phyloP scores from a whole-genome alignment of 768 basidiomycete genomes.

The Dacryopinax primogenitus region DNA sequence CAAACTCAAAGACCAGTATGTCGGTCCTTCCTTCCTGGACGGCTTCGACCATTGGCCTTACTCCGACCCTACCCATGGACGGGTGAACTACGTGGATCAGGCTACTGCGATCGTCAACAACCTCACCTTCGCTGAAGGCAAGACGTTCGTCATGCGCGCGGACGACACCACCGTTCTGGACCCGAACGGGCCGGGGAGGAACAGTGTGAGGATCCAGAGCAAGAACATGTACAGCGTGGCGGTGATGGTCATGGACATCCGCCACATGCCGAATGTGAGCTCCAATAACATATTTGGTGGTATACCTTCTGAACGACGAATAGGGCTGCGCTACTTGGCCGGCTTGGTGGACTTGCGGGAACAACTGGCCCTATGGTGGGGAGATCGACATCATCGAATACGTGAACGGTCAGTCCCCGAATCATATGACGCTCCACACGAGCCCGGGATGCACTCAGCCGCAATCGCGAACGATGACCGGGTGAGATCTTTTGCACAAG shows the following conservation, averaged over 20 bases:
- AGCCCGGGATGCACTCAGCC: conserved; percentile 37
- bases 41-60: conserved; percentile 39
- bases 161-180: conserved; percentile 33
- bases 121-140: conserved; percentile 28
- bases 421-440: conserved; percentile 46
- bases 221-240: conserved; percentile 30
- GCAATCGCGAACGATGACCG: conserved; percentile 32
- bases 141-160: conserved; percentile 46
- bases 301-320: neutral
- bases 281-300: neutral
- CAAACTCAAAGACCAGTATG: conserved; percentile 22
- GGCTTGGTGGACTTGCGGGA: conserved; percentile 48
- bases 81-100: conserved; percentile 44
- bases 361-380: conserved; percentile 26
- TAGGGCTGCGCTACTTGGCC: conserved; percentile 39
- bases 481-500: conserved; percentile 28
- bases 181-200: conserved; percentile 35
- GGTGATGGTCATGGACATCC: conserved; percentile 39
- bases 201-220: conserved; percentile 45
- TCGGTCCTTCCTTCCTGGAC: conserved; percentile 35
- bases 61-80: conserved; percentile 53
- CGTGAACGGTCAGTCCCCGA: conserved; percentile 36
- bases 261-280: conserved; percentile 40
- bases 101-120: conserved; percentile 32
- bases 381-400: conserved; percentile 49